A percentile compares a stretch with the other conserved stretches of the same genome.
phyloP scores from a whole-genome alignment of 108 stramenopile genomes.

The Cyclostephanos tholiformis region DNA sequence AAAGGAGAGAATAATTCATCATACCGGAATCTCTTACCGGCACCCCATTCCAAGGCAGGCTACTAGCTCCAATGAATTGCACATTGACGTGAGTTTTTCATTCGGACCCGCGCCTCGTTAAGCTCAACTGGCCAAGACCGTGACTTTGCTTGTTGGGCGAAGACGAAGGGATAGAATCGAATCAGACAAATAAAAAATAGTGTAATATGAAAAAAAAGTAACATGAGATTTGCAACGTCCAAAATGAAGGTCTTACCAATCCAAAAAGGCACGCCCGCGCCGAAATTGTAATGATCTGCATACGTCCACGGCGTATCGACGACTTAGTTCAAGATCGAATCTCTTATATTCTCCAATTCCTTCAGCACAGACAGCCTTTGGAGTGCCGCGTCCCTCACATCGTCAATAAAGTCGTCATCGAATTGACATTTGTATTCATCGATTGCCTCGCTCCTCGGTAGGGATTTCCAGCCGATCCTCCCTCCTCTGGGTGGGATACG shows the following conservation, averaged over 20 bases:
- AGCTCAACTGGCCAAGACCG: slow-evolving; percentile 75
- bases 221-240: too few relatives aligned
- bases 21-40: slow-evolving; percentile 48
- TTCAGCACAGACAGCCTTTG: slow-evolving; percentile 56
- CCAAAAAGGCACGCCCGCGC: slow-evolving; percentile 83
- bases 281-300: slow-evolving; percentile 77
- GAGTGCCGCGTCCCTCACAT: slow-evolving; percentile 57
- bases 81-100: slow-evolving; percentile 55
- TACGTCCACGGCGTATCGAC: slow-evolving; percentile 77
- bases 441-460: slow-evolving; percentile 62
- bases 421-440: slow-evolving; percentile 66
- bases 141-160: slow-evolving; percentile 50
- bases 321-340: slow-evolving; percentile 68
- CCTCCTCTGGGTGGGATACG: slow-evolving; percentile 59
- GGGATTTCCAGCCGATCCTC: slow-evolving; percentile 36
- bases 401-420: slow-evolving; percentile 44
- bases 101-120: slow-evolving; percentile 60
- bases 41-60: slow-evolving; percentile 90
- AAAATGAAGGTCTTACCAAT: slow-evolving; percentile 46
- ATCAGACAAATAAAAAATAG: not conserved
- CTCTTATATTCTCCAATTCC: slow-evolving; percentile 49
- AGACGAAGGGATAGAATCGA: not conserved
- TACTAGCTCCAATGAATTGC: slow-evolving; percentile 86
- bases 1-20: too few relatives aligned
- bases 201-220: not conserved